These are phyloP conservation scores for Geranium rotundifolium DNA, from an alignment of 345 rosid genomes.

Conservation along the genomic window DNA sequence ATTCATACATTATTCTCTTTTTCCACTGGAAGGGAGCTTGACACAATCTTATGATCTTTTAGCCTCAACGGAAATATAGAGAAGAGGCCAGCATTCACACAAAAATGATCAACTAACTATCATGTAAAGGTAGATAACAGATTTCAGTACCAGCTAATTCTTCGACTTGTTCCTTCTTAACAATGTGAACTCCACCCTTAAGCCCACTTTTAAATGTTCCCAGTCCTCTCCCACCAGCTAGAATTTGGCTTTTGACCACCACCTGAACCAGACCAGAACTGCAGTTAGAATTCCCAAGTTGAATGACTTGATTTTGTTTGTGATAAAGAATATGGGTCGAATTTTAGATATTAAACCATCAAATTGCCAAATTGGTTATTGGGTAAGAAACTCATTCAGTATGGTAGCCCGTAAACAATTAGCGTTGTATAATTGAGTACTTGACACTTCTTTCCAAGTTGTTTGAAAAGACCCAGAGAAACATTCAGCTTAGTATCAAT, in stretches of 20 bases:
- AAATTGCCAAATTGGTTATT: not conserved
- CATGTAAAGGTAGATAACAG: not conserved
- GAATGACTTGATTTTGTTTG: not conserved
- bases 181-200: constrained; percentile 94
- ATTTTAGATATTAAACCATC: not conserved
- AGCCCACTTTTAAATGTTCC: constrained; percentile 86
- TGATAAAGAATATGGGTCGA: not conserved
- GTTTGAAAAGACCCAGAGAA: no score
- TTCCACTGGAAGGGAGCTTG: not conserved
- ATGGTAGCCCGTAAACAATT: no score
- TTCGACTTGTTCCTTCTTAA: constrained; percentile 58
- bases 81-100: not conserved
- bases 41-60: not conserved
- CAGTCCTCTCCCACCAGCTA: constrained; percentile 98
- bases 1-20: not conserved
- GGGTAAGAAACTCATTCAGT: not conserved
- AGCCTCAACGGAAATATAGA: no score
- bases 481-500: no score
- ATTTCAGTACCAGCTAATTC: constrained; percentile 58
- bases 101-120: not conserved
- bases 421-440: no score
- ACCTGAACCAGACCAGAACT: constrained; percentile 32
- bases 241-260: constrained; percentile 94
- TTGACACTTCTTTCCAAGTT: no score
- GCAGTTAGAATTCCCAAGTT: not conserved